These are phyloP conservation scores for Platanthera zijinensis DNA, from an alignment of 106 monocot species.

Conservation along the genomic window DNA sequence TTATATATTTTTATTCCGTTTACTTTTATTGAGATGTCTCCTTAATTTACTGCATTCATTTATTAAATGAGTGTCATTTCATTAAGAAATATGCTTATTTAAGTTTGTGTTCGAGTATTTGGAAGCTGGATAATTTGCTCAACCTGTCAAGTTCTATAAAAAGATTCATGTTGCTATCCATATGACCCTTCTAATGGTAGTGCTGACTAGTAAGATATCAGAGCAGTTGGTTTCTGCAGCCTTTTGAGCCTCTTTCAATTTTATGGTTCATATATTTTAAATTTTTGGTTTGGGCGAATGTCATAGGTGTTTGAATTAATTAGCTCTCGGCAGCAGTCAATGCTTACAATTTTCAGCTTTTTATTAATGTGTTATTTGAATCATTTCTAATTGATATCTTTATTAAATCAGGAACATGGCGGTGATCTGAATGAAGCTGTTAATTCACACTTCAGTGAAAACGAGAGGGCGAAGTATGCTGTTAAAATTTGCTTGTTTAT, in stretches of 20 bases:
- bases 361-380: not conserved
- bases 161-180: not conserved
- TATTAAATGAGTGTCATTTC: not conserved
- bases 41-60: not conserved
- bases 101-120: not conserved
- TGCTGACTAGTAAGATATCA: not conserved
- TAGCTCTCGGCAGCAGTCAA: not conserved
- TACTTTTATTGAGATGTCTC: not conserved
- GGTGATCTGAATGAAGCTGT: slow-evolving; percentile 85
- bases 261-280: not conserved
- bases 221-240: not conserved
- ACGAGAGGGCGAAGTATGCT: slow-evolving; percentile 52
- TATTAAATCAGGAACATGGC: slow-evolving; percentile 41
- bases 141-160: not conserved
- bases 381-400: not conserved
- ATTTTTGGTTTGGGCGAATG: not conserved
- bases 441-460: slow-evolving; percentile 80
- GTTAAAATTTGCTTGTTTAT: not conserved
- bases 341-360: not conserved
- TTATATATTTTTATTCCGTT: not conserved
- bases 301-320: not conserved
- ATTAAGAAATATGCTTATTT: not conserved
- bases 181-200: not conserved
- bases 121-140: not conserved
- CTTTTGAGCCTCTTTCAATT: not conserved